A percentile compares a stretch with the other conserved stretches of the same genome.
Conservation (phyloP, 2,329 filamentous ascomycete genomes). For the Aaosphaeria pasadenensis region DNA sequence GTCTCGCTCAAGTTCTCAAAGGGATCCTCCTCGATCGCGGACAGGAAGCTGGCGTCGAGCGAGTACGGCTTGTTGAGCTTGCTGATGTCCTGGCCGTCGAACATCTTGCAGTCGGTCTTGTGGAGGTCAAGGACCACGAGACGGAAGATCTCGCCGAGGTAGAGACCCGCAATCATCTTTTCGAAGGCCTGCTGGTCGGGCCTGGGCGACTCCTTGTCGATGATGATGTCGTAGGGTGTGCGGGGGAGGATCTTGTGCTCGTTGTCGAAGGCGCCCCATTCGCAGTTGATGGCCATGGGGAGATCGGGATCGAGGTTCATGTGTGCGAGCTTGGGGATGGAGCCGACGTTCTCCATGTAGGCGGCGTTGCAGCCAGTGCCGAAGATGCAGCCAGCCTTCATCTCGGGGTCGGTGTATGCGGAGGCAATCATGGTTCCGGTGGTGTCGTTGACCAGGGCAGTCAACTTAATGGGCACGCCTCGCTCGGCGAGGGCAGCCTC, state of each 20-base stretch:
- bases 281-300: slow-evolving; percentile 96
- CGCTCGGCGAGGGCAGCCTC: slow-evolving; percentile 72
- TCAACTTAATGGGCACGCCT: slow-evolving; percentile 86
- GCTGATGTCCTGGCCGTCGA: slow-evolving; percentile 77
- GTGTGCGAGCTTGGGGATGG: slow-evolving; percentile 89
- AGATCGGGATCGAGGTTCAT: slow-evolving; percentile 81
- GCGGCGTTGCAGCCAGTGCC: slow-evolving; percentile 97
- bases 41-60: slow-evolving; percentile 90
- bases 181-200: slow-evolving; percentile 95
- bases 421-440: slow-evolving; percentile 96
- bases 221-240: slow-evolving; percentile 80
- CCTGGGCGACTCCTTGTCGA: slow-evolving; percentile 88
- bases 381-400: slow-evolving; percentile 97
- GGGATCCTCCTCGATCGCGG: slow-evolving; percentile 89
- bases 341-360: slow-evolving; percentile 92
- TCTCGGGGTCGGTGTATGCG: slow-evolving; percentile 88
- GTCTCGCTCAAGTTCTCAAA: slow-evolving; percentile 95
- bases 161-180: slow-evolving; percentile 96
- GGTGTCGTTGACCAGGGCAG: slow-evolving; percentile 94
- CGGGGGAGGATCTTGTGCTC: slow-evolving; percentile 84
- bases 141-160: slow-evolving; percentile 92
- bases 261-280: slow-evolving; percentile 97
- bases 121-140: slow-evolving; percentile 82
- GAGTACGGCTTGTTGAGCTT: slow-evolving; percentile 83
- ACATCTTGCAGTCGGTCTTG: slow-evolving; percentile 66